A percentile compares a stretch with the other conserved stretches of the same genome.
Evolutionary conservation across 225 moss, liverwort and hornwort species (phyloP).

Genomic region (Physcomitrium patens): DNA sequence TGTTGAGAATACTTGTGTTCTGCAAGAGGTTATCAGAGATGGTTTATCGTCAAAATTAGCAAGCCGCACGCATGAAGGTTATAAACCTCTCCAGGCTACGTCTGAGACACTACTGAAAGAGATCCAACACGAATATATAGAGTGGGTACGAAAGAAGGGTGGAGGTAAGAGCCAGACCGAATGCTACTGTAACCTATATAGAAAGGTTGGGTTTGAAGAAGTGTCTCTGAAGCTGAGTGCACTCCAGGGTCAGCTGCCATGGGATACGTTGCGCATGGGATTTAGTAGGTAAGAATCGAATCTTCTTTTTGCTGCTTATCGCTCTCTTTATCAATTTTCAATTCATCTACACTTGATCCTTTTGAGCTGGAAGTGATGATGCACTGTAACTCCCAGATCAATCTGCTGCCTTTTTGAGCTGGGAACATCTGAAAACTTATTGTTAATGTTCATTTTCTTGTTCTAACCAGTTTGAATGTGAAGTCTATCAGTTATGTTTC

Average conservation of each 20-base stretch:
- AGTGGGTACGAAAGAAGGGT: conserved; percentile 72
- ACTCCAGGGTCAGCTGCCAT: conserved; percentile 71
- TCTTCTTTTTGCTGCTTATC: conserved; percentile 9
- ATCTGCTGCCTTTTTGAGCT: neutral
- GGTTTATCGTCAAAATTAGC: conserved; percentile 68
- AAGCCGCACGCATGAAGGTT: conserved; percentile 47
- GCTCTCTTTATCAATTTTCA: conserved; percentile 1
- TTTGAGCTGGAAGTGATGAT: conserved; percentile 17
- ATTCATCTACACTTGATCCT: conserved; percentile 8
- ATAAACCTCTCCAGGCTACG: conserved; percentile 39
- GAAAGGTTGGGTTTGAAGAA: conserved; percentile 62
- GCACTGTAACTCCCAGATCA: conserved; percentile 5
- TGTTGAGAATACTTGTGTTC: conserved; percentile 79
- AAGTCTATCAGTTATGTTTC: conserved; percentile 2
- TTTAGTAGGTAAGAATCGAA: conserved; percentile 64
- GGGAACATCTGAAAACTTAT: neutral
- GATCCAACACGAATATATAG: conserved; percentile 54
- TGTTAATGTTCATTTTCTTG: neutral
- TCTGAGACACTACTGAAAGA: conserved; percentile 46
- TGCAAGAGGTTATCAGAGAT: conserved; percentile 84
- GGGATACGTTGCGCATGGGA: conserved; percentile 82
- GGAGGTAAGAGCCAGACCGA: conserved; percentile 51
- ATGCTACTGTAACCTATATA: conserved; percentile 71
- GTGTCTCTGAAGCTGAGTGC: conserved; percentile 61
- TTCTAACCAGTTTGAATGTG: conserved; percentile 5